A percentile compares a stretch with the other conserved stretches of the same genome.
Evolutionary conservation across 1,139 yeast species (phyloP).

Genomic region (Wickerhamomyces sp.): DNA sequence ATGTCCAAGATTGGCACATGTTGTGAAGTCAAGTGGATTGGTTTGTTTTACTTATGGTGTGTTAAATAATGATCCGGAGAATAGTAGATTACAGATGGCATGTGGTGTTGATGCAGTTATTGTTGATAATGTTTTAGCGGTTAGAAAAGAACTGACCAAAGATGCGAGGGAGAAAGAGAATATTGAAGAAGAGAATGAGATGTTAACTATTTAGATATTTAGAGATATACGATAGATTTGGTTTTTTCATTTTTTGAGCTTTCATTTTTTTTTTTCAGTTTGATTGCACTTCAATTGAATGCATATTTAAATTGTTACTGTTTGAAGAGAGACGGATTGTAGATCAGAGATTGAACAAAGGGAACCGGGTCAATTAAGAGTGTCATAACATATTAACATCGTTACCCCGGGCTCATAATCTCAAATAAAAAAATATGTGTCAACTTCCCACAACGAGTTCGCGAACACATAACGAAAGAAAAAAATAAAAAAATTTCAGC

Average conservation of each 20-base stretch:
- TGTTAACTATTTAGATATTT: neutral
- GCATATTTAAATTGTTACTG: too few species aligned
- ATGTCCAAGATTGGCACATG: constrained; percentile 86
- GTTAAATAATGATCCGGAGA: constrained; percentile 78
- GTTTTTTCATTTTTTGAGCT: too few species aligned
- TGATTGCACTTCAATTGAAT: too few species aligned
- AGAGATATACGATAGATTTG: too few species aligned
- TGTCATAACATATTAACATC: too few species aligned
- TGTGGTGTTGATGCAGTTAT: constrained; percentile 98
- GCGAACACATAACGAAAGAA: neutral
- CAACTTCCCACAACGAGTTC: neutral
- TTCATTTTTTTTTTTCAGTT: too few species aligned
- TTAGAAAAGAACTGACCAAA: constrained; percentile 65
- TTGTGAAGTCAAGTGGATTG: constrained; percentile 83
- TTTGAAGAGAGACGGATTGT: too few species aligned
- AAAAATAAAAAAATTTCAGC: neutral
- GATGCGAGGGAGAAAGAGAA: constrained; percentile 7
- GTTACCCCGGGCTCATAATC: too few species aligned
- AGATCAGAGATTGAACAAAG: too few species aligned
- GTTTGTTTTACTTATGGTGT: constrained; percentile 93
- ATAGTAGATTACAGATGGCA: constrained; percentile 80
- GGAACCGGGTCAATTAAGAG: too few species aligned
- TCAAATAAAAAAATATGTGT: too few species aligned
- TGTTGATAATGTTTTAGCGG: constrained; percentile 91
- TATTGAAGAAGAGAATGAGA: neutral